Evolutionary conservation across 2,329 filamentous ascomycete genomes (phyloP), one percentile per base, ranked within the genome.

Genomic region (Chaetothyriales sp.): DNA sequence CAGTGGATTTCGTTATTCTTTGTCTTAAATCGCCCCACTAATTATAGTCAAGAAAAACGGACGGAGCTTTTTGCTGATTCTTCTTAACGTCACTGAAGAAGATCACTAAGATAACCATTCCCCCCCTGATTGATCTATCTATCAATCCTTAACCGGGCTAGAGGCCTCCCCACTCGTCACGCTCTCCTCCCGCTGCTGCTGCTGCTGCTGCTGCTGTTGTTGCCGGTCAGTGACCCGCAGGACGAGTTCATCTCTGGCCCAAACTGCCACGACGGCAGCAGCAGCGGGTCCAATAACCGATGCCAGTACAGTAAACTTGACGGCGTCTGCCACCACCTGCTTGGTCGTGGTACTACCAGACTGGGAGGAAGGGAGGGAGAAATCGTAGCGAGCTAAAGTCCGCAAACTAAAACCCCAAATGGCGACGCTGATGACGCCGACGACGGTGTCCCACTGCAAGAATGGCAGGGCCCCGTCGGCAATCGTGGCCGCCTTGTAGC

Each of bases 361-460:
- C n/a, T n/a, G n/a, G n/a, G n/a, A n/a, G n/a, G n/a, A n/a, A n/a
- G n/a, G n/a, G n/a, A n/a, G n/a, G n/a, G n/a, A n/a, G n/a, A n/a
- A n/a, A n/a, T n/a, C n/a, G 42, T 54, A 55, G 47, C 65, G 62
- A 5, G 63, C 63, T 39, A 59, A 55, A 0, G 51, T 58, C 47
- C 67, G 66, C 18, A 74, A 49, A 2, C 64, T 61, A 2, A 68
- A 48, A 2, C 68, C 67, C 74, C 74, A 77, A 4, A 73, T 32
- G 18, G 75, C 48, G 18, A 73, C 60, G 1, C 69, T 67, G 0
- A 58, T 51, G 0, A 68, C 67, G 1, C 70, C 71, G 28, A 71
- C 64, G 44, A 71, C 59, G 9, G 73, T 62, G 56, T 77, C 73
- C 68, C 72, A 76, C 36, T 73, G 67, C 26, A 77, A 55, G 53